Base-by-base conservation (phyloP, 306 rosid genomes). In the Carpinus fangiana region DNA sequence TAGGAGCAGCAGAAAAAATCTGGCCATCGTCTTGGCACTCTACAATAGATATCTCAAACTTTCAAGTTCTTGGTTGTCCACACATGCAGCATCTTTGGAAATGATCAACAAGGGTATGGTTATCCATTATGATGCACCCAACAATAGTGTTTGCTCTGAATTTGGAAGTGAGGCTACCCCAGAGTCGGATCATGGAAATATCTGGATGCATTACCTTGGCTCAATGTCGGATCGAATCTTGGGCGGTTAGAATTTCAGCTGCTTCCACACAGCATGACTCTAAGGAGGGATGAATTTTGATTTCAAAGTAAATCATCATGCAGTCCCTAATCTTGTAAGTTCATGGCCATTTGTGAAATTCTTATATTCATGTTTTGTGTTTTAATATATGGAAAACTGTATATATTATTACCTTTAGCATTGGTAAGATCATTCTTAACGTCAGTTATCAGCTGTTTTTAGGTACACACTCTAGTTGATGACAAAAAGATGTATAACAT, bases 191-290 rank as follows among this genome's bases (percentile, higher is more conserved):
- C 12, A 20, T 59, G 65, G 65, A 59, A 59, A 59, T 59, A 21
- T 59, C 65, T 59, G 65, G 65, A 59, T 10, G 65, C 34, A 59
- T 21, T 59, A 59, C 65, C 65, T 59, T 59, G 6, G 31, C 65
- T 23, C 65, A 57, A 20, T 57, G 65, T 9, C 65, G 11, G 36
- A 59, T 21, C 65, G 13, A 10, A 21, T 59, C 13, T 59, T 59
- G 65, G 65, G 65, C 23, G 21, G 36, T 11, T 59, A 59, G 34
- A 23, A 55, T 57, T 9, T 57, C 34, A 59, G 14, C 16, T 21
- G 21, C 16, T 36, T 20, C 65, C 65, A 59, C 4, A 23, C 34
- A 59, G 34, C 14, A 23, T 23, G 13, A 11, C 12, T 55, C 26
- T 55, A 55, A 18, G 21, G 60, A 20, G 60, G 60, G 60, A 8